A percentile compares a stretch with the other conserved stretches of the same genome.
Evolutionary conservation across 306 rosid species (phyloP).

Genomic region (Vigna mungo): DNA sequence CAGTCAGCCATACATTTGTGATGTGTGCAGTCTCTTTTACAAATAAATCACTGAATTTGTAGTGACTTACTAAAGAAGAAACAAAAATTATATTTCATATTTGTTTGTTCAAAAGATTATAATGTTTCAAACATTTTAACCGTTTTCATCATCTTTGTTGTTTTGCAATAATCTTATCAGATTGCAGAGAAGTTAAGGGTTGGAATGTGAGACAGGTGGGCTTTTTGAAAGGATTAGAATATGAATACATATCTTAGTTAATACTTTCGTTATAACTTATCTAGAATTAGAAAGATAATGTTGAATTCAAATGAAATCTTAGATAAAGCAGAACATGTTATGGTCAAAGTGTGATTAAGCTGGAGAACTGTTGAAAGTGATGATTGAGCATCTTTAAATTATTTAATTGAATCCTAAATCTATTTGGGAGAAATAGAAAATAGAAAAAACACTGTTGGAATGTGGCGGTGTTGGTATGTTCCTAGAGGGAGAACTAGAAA

Average conservation of each 20-base stretch:
- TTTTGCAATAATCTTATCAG: not conserved
- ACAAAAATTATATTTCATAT: not conserved
- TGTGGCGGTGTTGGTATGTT: slow-evolving; percentile 37
- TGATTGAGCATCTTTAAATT: slow-evolving; percentile 43
- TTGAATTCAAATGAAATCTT: slow-evolving; percentile 36
- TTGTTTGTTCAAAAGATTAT: not conserved
- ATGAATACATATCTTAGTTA: not conserved
- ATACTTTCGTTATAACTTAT: not conserved
- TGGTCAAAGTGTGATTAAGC: slow-evolving; percentile 56
- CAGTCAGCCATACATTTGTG: not conserved
- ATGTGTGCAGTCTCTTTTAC: not conserved
- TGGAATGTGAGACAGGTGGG: too few species aligned
- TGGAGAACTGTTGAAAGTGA: slow-evolving; percentile 43
- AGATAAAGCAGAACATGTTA: slow-evolving; percentile 33
- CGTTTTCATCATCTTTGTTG: not conserved
- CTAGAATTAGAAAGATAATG: not conserved
- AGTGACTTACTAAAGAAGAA: not conserved
- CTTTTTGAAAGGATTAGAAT: not conserved
- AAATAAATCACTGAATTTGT: not conserved
- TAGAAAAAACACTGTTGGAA: slow-evolving; percentile 28
- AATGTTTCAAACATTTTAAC: not conserved
- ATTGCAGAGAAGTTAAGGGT: too few species aligned
- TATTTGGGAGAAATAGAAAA: slow-evolving; percentile 37
- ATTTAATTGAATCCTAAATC: slow-evolving; percentile 41
- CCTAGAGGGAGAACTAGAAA: slow-evolving; percentile 40